phyloP scores from a whole-genome alignment of 805 yeast genomes.

The Nakazawaea peltata region DNA sequence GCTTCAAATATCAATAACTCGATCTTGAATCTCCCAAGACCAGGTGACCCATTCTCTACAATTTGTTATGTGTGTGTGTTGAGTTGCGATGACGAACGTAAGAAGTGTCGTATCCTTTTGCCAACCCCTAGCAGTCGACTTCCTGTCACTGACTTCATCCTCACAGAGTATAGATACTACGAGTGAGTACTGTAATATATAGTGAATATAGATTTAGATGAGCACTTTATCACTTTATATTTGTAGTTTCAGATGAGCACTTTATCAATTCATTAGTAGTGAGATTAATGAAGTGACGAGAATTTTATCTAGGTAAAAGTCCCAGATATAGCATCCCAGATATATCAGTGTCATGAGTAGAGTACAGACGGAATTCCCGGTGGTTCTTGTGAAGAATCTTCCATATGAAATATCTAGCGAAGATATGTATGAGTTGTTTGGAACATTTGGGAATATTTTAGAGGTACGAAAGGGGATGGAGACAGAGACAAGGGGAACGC shows the following conservation, averaged over 20 bases:
- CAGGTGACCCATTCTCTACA: conserved; percentile 45
- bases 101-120: conserved; percentile 59
- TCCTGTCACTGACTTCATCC: conserved; percentile 65
- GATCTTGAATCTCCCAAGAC: conserved; percentile 24
- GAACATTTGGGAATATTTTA: conserved; percentile 46
- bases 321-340: too few relatives aligned
- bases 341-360: conserved; percentile 5
- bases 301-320: too few relatives aligned
- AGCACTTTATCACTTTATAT: background rate
- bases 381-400: conserved; percentile 45
- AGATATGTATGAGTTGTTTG: conserved; percentile 43
- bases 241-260: conserved; percentile 10
- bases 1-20: conserved; percentile 11
- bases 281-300: too few relatives aligned
- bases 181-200: conserved; percentile 57
- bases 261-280: too few relatives aligned
- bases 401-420: conserved; percentile 40
- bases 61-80: conserved; percentile 72
- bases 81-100: conserved; percentile 56
- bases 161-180: conserved; percentile 74
- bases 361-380: conserved; percentile 19
- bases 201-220: background rate
- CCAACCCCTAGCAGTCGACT: conserved; percentile 80
- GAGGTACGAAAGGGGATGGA: conserved; percentile 41
- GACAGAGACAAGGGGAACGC: conserved; percentile 38